Conservation (phyloP, 176 grass and related monocot genomes). For the Tillandsia leiboldiana region DNA sequence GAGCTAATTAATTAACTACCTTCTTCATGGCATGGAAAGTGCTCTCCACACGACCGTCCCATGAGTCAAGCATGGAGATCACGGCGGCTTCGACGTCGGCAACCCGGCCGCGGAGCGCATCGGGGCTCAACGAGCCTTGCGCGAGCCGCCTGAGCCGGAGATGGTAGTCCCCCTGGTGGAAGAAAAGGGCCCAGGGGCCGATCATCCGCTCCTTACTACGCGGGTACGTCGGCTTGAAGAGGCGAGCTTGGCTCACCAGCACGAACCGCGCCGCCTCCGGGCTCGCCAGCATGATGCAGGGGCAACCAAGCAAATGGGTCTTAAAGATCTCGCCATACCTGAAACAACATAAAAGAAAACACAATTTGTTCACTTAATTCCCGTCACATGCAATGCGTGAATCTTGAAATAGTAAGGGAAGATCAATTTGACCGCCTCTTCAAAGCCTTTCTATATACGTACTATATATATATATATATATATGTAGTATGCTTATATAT, state of each 20-base stretch:
- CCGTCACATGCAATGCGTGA: not conserved
- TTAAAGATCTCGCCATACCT: constrained; percentile 97
- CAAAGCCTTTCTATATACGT: no score
- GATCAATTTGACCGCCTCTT: no score
- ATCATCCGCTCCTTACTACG: constrained; percentile 91
- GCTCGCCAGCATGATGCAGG: constrained; percentile 97
- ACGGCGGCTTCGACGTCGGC: constrained; percentile 54
- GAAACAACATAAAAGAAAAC: no score
- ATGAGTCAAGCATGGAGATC: constrained; percentile 25
- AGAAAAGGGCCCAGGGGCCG: constrained; percentile 85
- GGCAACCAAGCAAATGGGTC: constrained; percentile 71
- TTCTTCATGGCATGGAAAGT: constrained; percentile 78
- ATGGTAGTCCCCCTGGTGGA: constrained; percentile 96
- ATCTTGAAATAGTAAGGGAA: not conserved
- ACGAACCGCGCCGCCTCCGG: constrained; percentile 90
- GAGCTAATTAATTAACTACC: constrained; percentile 19
- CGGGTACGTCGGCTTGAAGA: constrained; percentile 95
- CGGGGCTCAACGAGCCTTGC: constrained; percentile 51
- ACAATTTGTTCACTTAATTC: no score
- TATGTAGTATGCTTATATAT: no score
- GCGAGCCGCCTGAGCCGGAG: constrained; percentile 55
- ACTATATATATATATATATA: no score
- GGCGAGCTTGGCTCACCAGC: constrained; percentile 51
- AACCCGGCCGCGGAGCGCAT: constrained; percentile 50
- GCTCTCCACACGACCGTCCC: constrained; percentile 28